Conservation (phyloP, 2,329 filamentous ascomycete species). For the Trichoderma afroharzianum region DNA sequence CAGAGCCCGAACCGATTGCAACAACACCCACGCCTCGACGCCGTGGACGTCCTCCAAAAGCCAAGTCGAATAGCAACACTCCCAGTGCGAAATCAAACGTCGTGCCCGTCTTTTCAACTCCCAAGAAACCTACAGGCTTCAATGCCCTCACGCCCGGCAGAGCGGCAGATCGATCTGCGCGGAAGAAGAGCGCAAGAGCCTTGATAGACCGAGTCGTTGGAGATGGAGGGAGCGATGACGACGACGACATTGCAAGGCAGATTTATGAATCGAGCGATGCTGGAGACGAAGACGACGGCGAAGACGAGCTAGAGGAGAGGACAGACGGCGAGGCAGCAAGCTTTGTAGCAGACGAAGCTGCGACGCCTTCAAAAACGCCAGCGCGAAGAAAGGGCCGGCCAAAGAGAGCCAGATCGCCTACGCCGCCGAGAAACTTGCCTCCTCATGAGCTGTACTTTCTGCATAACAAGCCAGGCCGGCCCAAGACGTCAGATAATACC, state of each 20-base stretch:
- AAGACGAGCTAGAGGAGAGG: conserved; percentile 45
- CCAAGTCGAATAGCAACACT: conserved; percentile 29
- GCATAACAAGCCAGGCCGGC: conserved; percentile 77
- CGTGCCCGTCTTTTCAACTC: conserved; percentile 36
- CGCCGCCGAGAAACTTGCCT: conserved; percentile 76
- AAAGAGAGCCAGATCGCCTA: conserved; percentile 58
- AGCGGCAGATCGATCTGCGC: conserved; percentile 79
- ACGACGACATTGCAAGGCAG: conserved; percentile 33
- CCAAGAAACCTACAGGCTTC: conserved; percentile 31
- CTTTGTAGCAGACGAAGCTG: conserved; percentile 34
- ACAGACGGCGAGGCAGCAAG: conserved; percentile 23
- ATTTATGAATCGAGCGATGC: conserved; percentile 61
- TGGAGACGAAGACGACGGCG: conserved; percentile 69
- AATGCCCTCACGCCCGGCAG: conserved; percentile 58
- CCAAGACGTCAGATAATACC: conserved; percentile 84
- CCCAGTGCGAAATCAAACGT: conserved; percentile 36
- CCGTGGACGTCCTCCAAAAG: conserved; percentile 35
- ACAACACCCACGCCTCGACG: conserved; percentile 31
- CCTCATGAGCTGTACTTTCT: conserved; percentile 91
- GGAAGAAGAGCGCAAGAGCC: conserved; percentile 75
- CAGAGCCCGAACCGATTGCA: conserved; percentile 5
- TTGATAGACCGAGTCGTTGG: conserved; percentile 69
- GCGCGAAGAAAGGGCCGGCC: conserved; percentile 24
- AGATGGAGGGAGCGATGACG: conserved; percentile 65
- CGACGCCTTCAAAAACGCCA: conserved; percentile 43